Evolutionary conservation across 352 stramenopile genomes (phyloP).

Genomic region (Phytopythium sindhum): DNA sequence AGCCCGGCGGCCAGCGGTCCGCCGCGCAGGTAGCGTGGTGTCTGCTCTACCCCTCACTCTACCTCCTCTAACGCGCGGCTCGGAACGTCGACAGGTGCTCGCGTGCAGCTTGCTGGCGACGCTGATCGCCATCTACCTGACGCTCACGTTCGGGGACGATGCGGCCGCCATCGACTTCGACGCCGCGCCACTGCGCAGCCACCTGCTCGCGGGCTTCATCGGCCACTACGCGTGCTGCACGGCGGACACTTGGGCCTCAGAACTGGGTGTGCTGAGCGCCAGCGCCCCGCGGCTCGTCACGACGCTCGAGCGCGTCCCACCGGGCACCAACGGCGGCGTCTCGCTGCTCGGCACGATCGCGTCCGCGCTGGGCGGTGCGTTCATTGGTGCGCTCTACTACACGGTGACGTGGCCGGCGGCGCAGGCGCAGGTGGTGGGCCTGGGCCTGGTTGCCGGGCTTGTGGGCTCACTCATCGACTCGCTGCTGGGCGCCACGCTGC

Average conservation of each 20-base stretch:
- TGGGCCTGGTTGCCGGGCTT: slow-evolving; percentile 60
- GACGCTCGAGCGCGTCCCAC: slow-evolving; percentile 67
- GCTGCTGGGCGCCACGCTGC: slow-evolving; percentile 77
- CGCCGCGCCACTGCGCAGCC: slow-evolving; percentile 26
- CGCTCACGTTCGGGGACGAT: slow-evolving; percentile 34
- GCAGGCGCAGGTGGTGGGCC: slow-evolving; percentile 45
- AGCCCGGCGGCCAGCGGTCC: slow-evolving; percentile 72
- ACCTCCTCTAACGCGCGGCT: not conserved
- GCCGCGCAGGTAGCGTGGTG: slow-evolving; percentile 34
- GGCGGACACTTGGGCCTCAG: slow-evolving; percentile 94
- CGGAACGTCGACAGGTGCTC: slow-evolving; percentile 60
- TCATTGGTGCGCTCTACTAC: slow-evolving; percentile 84
- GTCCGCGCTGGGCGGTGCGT: slow-evolving; percentile 79
- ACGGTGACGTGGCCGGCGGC: slow-evolving; percentile 16
- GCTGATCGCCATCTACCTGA: slow-evolving; percentile 55
- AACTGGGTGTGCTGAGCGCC: slow-evolving; percentile 90
- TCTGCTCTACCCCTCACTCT: not conserved
- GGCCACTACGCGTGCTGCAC: slow-evolving; percentile 93
- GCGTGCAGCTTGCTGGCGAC: slow-evolving; percentile 69
- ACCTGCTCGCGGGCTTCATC: slow-evolving; percentile 76
- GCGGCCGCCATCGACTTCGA: slow-evolving; percentile 39
- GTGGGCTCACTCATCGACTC: slow-evolving; percentile 83
- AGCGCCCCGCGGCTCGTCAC: slow-evolving; percentile 86
- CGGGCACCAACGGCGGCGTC: slow-evolving; percentile 94
- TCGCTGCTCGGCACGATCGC: slow-evolving; percentile 77